These are phyloP conservation scores for Neopestalotiopsis rosae DNA, from an alignment of 2,329 filamentous ascomycete genomes.

Conservation along the genomic window DNA sequence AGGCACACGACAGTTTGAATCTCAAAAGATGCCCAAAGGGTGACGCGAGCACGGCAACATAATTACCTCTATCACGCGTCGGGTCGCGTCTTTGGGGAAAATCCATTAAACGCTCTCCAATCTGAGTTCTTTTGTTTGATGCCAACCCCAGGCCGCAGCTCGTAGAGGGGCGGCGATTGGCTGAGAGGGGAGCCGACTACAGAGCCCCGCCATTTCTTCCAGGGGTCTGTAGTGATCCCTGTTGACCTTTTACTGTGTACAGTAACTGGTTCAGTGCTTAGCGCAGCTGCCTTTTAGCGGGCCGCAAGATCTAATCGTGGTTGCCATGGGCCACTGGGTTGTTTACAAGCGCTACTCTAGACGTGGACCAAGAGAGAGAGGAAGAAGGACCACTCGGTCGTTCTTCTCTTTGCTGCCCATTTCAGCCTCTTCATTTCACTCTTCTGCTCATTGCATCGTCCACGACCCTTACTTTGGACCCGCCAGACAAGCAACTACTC, in stretches of 20 bases:
- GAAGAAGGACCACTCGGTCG: neutral
- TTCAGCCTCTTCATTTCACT: slow-evolving; percentile 1
- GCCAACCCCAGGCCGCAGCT: slow-evolving; percentile 4
- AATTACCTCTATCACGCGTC: slow-evolving; percentile 3
- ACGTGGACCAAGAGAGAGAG: neutral
- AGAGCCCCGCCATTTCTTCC: neutral
- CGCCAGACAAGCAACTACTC: neutral
- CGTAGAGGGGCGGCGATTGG: slow-evolving; percentile 15
- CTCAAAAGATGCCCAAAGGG: neutral
- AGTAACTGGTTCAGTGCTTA: neutral
- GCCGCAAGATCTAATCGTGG: slow-evolving; percentile 25
- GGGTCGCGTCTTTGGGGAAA: slow-evolving; percentile 1
- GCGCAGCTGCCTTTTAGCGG: slow-evolving; percentile 3
- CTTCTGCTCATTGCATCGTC: neutral
- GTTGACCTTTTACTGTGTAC: neutral
- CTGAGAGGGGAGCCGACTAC: slow-evolving; percentile 7
- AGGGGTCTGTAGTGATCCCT: neutral
- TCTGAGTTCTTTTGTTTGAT: slow-evolving; percentile 18
- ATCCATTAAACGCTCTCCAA: slow-evolving; percentile 10
- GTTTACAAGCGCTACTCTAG: slow-evolving; percentile 30
- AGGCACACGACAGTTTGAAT: neutral
- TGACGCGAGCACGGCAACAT: slow-evolving; percentile 1
- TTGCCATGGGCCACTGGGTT: slow-evolving; percentile 35
- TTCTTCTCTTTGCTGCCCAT: neutral
- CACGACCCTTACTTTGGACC: neutral